Conservation (phyloP, 345 rosid genomes). For the Citropsis articulata region DNA sequence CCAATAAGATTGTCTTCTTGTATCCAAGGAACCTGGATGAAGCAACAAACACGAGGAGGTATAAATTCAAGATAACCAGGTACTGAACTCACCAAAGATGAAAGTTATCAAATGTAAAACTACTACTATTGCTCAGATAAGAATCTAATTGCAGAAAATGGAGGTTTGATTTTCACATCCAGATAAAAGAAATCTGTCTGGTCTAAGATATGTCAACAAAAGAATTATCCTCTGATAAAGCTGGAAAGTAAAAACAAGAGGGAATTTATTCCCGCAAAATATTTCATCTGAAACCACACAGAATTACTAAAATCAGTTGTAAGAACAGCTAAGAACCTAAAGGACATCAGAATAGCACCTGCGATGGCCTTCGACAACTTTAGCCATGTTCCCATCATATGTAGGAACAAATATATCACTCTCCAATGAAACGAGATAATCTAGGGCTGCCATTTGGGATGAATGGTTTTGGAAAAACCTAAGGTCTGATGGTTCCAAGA, state of each 20-base stretch:
- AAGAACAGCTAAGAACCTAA: not conserved
- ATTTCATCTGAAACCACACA: slow-evolving; percentile 16
- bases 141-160: not conserved
- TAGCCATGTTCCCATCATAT: slow-evolving; percentile 99
- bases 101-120: not conserved
- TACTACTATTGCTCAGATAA: not conserved
- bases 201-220: slow-evolving; percentile 6
- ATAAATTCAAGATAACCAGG: slow-evolving; percentile 4
- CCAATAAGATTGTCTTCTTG: slow-evolving; percentile 80
- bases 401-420: slow-evolving; percentile 97
- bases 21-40: slow-evolving; percentile 73
- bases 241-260: not conserved
- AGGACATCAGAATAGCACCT: slow-evolving; percentile 40
- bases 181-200: slow-evolving; percentile 7
- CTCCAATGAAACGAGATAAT: slow-evolving; percentile 89
- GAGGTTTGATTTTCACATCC: slow-evolving; percentile 6
- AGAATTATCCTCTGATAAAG: slow-evolving; percentile 5
- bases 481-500: slow-evolving; percentile 68
- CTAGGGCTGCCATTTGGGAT: slow-evolving; percentile 92
- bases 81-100: not conserved
- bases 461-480: slow-evolving; percentile 76
- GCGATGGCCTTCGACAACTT: slow-evolving; percentile 98
- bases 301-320: slow-evolving; percentile 1
- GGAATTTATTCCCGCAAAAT: slow-evolving; percentile 14
- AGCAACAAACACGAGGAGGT: not conserved